Base-by-base conservation (phyloP, 1,284 basidiomycete genomes). In the Microbotryum saponariae region DNA sequence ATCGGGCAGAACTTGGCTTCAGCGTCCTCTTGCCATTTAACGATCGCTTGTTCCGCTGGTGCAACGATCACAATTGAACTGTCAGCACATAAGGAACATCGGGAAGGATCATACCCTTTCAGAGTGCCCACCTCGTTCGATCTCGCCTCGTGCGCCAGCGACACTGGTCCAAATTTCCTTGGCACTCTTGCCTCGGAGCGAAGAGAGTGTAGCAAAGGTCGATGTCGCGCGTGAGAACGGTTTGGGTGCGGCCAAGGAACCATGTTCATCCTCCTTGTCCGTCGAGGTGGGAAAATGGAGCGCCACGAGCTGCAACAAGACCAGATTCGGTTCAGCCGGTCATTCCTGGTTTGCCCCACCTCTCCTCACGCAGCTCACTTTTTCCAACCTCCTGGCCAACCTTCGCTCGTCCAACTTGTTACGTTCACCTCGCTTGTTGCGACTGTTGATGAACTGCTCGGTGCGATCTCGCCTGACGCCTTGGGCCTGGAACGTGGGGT, bases 21-120 rank as follows among this genome's bases (percentile, higher is more conserved):
- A 0, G 81, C 78, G 72, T 97, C 94, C 46, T 88, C 85, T 74
- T 97, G 85, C 94, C 94, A 98, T 16, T 91, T 91, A 4, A 97
- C 91, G 69, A 98, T 93, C 42, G 81, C 79, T 76, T 97, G 92
- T 75, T 98, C 94, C 3, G 85, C 84, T 59, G 82, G 8, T 8
- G 2, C 1, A 47, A 27, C 1, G 21, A 27, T 21, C 8, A 23
- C 14, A 1, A 33, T 58, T 37, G 51, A 55, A 25, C 0, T 18
- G 25, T 50, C 4, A 8, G 20, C 25, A 14, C 2, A 6, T 8
- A 1, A 4, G 20, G 3, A 1, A 6, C 14, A 16, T 12, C 2
- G 9, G 16, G 48, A 12, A 31, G 20, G n/a, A 10, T 9, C 8
- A 2, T 23, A n/a, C 29, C 29, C 8, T 31, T 8, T 31, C 21